Conservation (phyloP, 2,329 filamentous ascomycete species). For the Diaporthe citriasiana region DNA sequence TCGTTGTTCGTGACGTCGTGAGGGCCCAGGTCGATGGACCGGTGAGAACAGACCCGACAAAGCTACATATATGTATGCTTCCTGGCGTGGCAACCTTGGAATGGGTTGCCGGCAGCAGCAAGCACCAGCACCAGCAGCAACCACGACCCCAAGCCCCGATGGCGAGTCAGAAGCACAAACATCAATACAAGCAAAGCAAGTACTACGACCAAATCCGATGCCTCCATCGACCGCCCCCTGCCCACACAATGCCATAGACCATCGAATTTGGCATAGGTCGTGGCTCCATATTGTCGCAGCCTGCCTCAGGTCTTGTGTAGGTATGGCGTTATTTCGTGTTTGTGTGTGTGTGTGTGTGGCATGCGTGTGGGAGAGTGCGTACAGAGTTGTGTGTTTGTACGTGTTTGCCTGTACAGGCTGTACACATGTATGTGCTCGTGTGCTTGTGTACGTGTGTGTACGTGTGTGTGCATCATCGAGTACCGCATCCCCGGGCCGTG, state of each 20-base stretch:
- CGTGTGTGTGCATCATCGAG: slow-evolving; percentile 15
- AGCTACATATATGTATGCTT: slow-evolving; percentile 28
- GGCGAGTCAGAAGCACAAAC: slow-evolving; percentile 31
- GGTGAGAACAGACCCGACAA: slow-evolving; percentile 25
- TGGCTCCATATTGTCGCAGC: slow-evolving; percentile 25
- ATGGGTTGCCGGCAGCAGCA: neutral
- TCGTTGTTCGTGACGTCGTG: slow-evolving; percentile 19
- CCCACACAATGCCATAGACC: neutral
- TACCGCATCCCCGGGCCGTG: slow-evolving; percentile 24
- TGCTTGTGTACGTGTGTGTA: neutral
- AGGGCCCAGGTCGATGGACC: neutral
- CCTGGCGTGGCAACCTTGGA: slow-evolving; percentile 11
- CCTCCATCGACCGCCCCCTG: slow-evolving; percentile 11
- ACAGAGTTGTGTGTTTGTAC: neutral
- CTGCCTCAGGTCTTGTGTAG: neutral
- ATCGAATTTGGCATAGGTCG: slow-evolving; percentile 16
- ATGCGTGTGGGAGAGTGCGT: neutral
- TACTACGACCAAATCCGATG: neutral
- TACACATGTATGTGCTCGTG: too few relatives aligned
- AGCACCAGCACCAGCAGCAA: neutral
- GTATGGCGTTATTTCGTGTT: neutral
- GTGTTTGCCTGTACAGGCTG: too few relatives aligned
- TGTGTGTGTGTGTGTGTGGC: neutral
- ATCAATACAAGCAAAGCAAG: neutral
- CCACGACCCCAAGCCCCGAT: neutral